A percentile compares a stretch with the other conserved stretches of the same genome.
Evolutionary conservation across 768 basidiomycete genomes (phyloP).

Genomic region (Tephrocybe sp.): DNA sequence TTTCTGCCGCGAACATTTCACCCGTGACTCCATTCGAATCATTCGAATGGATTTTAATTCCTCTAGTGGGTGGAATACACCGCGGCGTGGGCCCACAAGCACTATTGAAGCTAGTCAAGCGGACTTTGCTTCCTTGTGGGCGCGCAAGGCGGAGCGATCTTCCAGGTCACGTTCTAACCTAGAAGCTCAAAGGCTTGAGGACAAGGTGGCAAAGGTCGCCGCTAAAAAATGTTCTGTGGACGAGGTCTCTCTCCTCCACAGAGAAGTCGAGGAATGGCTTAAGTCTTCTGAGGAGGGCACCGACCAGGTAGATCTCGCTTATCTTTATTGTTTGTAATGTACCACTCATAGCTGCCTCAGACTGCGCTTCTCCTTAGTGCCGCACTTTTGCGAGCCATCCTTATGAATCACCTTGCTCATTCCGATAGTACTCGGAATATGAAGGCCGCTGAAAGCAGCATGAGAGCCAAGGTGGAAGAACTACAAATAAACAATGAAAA

Average conservation of each 20-base stretch:
- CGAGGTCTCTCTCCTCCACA: constrained; percentile 74
- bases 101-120: constrained; percentile 45
- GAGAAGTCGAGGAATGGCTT: constrained; percentile 78
- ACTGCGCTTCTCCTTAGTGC: constrained; percentile 72
- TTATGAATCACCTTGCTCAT: constrained; percentile 79
- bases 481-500: constrained; percentile 54
- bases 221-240: constrained; percentile 86
- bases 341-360: constrained; percentile 12
- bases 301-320: constrained; percentile 54
- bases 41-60: constrained; percentile 75
- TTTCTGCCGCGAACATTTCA: constrained; percentile 79
- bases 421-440: constrained; percentile 71
- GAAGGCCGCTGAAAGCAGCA: constrained; percentile 55
- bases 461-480: constrained; percentile 67
- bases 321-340: constrained; percentile 6
- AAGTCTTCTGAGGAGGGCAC: constrained; percentile 45
- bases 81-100: constrained; percentile 45
- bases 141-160: constrained; percentile 44
- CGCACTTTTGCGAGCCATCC: constrained; percentile 76
- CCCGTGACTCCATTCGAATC: constrained; percentile 61
- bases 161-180: constrained; percentile 36
- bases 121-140: constrained; percentile 36
- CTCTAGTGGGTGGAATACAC: constrained; percentile 65
- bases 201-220: constrained; percentile 75
- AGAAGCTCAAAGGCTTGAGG: constrained; percentile 69